Evolutionary conservation across 768 basidiomycete genomes (phyloP).

Genomic region (Auriscalpium orientale): DNA sequence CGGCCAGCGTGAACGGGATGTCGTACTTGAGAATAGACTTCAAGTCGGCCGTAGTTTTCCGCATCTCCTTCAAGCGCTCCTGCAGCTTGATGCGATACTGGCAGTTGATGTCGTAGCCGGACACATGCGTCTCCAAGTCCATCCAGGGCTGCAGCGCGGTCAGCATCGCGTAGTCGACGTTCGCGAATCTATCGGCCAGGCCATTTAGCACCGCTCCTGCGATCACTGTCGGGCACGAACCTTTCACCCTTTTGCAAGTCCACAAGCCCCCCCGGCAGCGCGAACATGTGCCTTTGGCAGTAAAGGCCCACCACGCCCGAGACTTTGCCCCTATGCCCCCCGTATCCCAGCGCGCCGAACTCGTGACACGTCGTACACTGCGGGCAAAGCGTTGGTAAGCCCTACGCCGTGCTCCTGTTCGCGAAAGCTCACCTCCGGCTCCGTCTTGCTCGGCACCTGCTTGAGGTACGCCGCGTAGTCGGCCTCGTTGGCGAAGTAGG

Average conservation of each 20-base stretch:
- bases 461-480: background rate
- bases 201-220: background rate
- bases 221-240: background rate
- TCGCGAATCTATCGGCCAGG: background rate
- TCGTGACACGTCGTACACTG: background rate
- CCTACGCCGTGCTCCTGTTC: no score
- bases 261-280: background rate
- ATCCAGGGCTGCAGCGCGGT: background rate
- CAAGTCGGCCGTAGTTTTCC: background rate
- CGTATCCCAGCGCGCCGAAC: background rate
- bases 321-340: background rate
- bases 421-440: no score
- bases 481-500: background rate
- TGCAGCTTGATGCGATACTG: background rate
- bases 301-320: background rate
- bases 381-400: no score
- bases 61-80: background rate
- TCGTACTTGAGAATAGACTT: background rate
- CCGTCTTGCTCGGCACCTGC: background rate
- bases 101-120: background rate
- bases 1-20: background rate
- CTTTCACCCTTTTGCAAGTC: background rate
- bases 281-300: background rate
- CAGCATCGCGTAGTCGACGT: background rate
- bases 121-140: background rate